phyloP scores from a whole-genome alignment of 2,329 filamentous ascomycete species.

The Ascosphaera pollenicola region DNA sequence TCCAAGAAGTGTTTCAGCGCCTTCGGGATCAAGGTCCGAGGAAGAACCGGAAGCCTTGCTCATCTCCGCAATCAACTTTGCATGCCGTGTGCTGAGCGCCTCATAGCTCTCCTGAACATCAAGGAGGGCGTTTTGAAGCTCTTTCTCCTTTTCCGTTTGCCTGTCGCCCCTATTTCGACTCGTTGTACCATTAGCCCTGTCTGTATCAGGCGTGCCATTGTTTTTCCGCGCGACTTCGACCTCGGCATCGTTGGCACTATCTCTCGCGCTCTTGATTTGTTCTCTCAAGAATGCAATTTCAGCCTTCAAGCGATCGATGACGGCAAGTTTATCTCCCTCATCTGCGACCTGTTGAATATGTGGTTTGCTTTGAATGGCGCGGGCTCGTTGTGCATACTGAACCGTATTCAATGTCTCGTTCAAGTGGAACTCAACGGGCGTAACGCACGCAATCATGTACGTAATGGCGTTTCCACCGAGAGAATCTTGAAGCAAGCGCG shows the following conservation, averaged over 20 bases:
- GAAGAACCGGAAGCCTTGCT: conserved; percentile 50
- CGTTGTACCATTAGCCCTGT: neutral
- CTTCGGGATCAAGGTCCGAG: conserved; percentile 22
- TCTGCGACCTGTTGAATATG: conserved; percentile 78
- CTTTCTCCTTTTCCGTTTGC: conserved; percentile 62
- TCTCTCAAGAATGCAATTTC: conserved; percentile 87
- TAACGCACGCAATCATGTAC: conserved; percentile 99
- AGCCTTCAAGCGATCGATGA: conserved; percentile 81
- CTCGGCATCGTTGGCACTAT: conserved; percentile 20
- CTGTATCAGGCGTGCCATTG: conserved; percentile 35
- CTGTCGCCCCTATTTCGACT: conserved; percentile 37
- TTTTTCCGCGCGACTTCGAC: conserved; percentile 32
- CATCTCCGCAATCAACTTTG: conserved; percentile 86
- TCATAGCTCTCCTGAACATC: conserved; percentile 91
- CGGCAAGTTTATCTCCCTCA: conserved; percentile 78
- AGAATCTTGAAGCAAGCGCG: conserved; percentile 84
- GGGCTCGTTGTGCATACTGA: conserved; percentile 86
- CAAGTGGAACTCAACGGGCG: conserved; percentile 85
- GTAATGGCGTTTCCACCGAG: conserved; percentile 93
- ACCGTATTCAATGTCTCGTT: conserved; percentile 97
- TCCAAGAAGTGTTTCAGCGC: conserved; percentile 33
- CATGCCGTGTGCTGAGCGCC: conserved; percentile 74
- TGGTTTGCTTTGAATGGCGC: conserved; percentile 93
- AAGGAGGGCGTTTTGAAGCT: conserved; percentile 81
- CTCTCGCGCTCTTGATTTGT: conserved; percentile 56